A percentile compares a stretch with the other conserved stretches of the same genome.
Evolutionary conservation across 164 flowering plant genomes (phyloP).

Genomic region (Nymphaea thermarum): DNA sequence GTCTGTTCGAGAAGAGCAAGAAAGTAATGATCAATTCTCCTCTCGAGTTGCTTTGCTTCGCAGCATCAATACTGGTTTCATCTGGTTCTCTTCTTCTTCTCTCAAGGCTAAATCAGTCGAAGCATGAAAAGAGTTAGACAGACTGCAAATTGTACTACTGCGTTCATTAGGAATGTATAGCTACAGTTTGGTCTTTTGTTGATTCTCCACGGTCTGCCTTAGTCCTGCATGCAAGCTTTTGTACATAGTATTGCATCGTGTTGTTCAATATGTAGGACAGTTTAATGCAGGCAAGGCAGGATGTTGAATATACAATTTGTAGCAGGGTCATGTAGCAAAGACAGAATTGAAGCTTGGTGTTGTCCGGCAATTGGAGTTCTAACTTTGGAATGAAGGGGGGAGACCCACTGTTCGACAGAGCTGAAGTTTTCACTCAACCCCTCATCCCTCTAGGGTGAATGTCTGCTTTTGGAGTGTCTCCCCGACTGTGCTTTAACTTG

Average conservation of each 20-base stretch:
- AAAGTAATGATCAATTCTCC: conserved; percentile 49
- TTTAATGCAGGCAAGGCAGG: too few species aligned
- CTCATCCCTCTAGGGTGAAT: too few species aligned
- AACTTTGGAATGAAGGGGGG: too few species aligned
- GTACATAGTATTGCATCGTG: not conserved
- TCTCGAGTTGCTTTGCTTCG: conserved; percentile 67
- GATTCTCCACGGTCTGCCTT: not conserved
- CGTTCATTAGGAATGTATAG: not conserved
- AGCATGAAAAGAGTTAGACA: not conserved
- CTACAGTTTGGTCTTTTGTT: not conserved
- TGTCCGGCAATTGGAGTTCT: too few species aligned
- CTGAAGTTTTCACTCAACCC: too few species aligned
- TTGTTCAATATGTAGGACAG: not conserved
- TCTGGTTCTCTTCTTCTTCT: conserved; percentile 61
- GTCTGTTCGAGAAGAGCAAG: conserved; percentile 70
- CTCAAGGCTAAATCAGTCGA: conserved; percentile 30
- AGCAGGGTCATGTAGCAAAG: too few species aligned
- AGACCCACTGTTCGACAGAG: too few species aligned
- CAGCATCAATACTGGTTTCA: conserved; percentile 57
- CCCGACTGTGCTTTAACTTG: too few species aligned
- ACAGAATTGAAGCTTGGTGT: too few species aligned
- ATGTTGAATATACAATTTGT: too few species aligned
- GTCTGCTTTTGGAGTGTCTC: too few species aligned
- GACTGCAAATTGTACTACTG: not conserved
- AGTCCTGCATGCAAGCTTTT: not conserved